Conservation (phyloP, 129 eudicot species). For the Kitagawia praeruptora region DNA sequence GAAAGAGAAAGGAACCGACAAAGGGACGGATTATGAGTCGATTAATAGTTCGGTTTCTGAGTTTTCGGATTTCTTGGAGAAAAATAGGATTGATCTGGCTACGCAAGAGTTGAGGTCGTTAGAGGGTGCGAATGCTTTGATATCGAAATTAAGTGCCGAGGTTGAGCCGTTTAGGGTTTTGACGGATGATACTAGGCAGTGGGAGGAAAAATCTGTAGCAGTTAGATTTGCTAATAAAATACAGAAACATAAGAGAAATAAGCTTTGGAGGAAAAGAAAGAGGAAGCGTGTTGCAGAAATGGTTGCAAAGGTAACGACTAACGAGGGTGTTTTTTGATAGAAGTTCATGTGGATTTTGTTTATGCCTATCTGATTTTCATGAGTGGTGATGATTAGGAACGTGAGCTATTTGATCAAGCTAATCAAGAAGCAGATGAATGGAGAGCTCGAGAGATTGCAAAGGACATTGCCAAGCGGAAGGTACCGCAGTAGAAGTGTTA, state of each 20-base stretch:
- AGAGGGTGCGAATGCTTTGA: conserved; percentile 65
- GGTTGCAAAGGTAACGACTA: conserved; percentile 46
- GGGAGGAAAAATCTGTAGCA: conserved; percentile 94
- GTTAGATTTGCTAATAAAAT: conserved; percentile 59
- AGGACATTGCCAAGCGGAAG: conserved; percentile 75
- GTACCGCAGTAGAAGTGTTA: conserved; percentile 17
- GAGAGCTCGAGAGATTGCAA: conserved; percentile 88
- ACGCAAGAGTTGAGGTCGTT: conserved; percentile 51
- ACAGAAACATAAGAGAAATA: conserved; percentile 73
- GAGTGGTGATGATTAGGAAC: conserved; percentile 37
- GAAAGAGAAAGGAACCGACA: conserved; percentile 29
- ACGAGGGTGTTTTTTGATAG: not conserved
- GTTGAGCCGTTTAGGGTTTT: conserved; percentile 77
- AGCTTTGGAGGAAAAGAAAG: conserved; percentile 77
- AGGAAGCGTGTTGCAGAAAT: conserved; percentile 54
- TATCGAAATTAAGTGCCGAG: conserved; percentile 52
- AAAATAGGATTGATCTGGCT: conserved; percentile 29
- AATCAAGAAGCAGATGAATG: conserved; percentile 98
- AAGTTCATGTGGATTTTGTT: not conserved
- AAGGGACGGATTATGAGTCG: conserved; percentile 17
- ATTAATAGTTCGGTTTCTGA: conserved; percentile 15
- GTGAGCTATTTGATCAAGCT: conserved; percentile 50
- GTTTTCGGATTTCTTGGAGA: conserved; percentile 37
- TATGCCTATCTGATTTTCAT: conserved; percentile 5
- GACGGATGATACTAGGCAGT: conserved; percentile 49